A percentile compares a stretch with the other conserved stretches of the same genome.
Conservation (phyloP, 805 yeast genomes). For the Soucietia sequanensis region DNA sequence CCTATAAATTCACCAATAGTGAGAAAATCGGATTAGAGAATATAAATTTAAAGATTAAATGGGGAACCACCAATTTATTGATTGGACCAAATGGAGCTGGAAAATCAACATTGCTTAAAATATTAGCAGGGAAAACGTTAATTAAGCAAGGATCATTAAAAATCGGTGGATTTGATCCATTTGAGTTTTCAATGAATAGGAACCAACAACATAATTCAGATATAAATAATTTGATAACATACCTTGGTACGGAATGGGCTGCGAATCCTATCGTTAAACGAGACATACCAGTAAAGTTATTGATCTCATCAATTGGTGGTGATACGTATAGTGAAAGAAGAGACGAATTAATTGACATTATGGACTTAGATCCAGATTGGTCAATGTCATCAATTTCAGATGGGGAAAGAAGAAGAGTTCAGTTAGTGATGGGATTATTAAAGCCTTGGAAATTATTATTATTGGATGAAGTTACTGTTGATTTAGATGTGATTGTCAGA, state of each 20-base stretch:
- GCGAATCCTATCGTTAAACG: slow-evolving; percentile 84
- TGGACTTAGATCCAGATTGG: slow-evolving; percentile 89
- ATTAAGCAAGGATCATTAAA: slow-evolving; percentile 67
- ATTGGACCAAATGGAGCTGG: slow-evolving; percentile 98
- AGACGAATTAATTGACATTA: slow-evolving; percentile 66
- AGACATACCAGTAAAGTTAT: slow-evolving; percentile 82
- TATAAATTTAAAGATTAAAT: slow-evolving; percentile 58
- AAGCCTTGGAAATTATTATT: slow-evolving; percentile 86
- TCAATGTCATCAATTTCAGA: slow-evolving; percentile 89
- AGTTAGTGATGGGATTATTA: slow-evolving; percentile 86
- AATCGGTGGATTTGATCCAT: slow-evolving; percentile 88
- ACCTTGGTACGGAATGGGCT: slow-evolving; percentile 98
- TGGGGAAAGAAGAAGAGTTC: slow-evolving; percentile 94
- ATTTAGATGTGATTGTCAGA: slow-evolving; percentile 89
- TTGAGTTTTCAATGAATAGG: slow-evolving; percentile 54
- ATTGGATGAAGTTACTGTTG: slow-evolving; percentile 97
- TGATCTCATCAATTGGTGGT: slow-evolving; percentile 79
- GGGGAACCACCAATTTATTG: slow-evolving; percentile 73
- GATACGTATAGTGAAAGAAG: slow-evolving; percentile 67
- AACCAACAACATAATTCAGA: slow-evolving; percentile 42
- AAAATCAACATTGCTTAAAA: slow-evolving; percentile 80
- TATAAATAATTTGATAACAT: slow-evolving; percentile 58
- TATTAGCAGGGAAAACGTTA: slow-evolving; percentile 89
- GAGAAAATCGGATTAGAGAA: slow-evolving; percentile 66
- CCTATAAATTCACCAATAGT: slow-evolving; percentile 64